These are phyloP conservation scores for Parastagonospora nodorum DNA, from an alignment of 2,329 filamentous ascomycete genomes.

Conservation along the genomic window DNA sequence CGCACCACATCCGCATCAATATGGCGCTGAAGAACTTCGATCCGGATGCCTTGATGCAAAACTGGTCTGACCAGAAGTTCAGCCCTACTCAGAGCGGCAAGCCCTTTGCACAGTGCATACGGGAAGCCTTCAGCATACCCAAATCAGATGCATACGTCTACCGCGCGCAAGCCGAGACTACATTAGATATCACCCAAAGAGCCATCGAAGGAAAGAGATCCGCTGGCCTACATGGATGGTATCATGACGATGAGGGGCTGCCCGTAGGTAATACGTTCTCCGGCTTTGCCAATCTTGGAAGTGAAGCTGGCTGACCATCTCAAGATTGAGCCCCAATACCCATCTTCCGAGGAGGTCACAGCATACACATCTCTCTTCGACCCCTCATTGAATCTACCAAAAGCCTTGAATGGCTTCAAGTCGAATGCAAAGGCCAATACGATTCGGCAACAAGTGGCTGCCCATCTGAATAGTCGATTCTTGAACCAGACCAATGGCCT, in stretches of 20 bases:
- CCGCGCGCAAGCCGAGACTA: conserved; percentile 57
- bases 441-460: conserved; percentile 61
- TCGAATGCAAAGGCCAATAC: conserved; percentile 71
- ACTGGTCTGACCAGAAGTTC: conserved; percentile 49
- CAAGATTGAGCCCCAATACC: conserved; percentile 26
- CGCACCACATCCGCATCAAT: background rate
- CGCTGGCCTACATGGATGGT: conserved; percentile 59
- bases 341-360: conserved; percentile 58
- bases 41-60: conserved; percentile 51
- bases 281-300: background rate
- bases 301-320: background rate
- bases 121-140: conserved; percentile 54
- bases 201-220: conserved; percentile 54
- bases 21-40: conserved; percentile 48
- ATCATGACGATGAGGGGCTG: conserved; percentile 50
- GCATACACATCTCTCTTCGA: conserved; percentile 72
- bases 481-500: conserved; percentile 41
- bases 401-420: conserved; percentile 65
- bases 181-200: conserved; percentile 55
- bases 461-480: conserved; percentile 62
- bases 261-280: conserved; percentile 18
- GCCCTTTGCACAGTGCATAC: conserved; percentile 52
- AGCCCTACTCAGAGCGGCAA: conserved; percentile 28
- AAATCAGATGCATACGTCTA: conserved; percentile 56
- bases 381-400: conserved; percentile 62